These are phyloP conservation scores for Penicillium sp. DNA, from an alignment of 2,329 filamentous ascomycete species.

Conservation along the genomic window DNA sequence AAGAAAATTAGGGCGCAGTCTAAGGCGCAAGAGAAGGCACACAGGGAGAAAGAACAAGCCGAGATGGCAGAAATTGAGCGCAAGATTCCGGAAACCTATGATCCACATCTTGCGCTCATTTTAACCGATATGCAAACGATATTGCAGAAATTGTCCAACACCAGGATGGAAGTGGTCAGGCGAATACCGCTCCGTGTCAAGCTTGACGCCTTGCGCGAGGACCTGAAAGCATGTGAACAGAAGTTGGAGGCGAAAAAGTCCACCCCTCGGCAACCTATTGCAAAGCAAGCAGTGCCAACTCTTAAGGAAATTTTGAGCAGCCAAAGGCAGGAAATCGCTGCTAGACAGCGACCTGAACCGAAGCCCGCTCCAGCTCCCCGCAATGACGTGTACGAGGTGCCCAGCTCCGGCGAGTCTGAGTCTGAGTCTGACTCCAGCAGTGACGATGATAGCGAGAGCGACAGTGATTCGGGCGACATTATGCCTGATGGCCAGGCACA, in stretches of 20 bases:
- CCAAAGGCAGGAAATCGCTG: background rate
- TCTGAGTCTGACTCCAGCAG: background rate
- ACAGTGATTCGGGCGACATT: slow-evolving; percentile 4
- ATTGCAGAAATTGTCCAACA: background rate
- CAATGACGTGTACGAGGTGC: background rate
- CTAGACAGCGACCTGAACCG: background rate
- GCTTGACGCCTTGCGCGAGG: background rate
- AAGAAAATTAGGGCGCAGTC: background rate
- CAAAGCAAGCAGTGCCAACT: background rate
- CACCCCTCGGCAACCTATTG: background rate
- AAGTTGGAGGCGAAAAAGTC: background rate
- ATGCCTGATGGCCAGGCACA: background rate
- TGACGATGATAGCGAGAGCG: background rate
- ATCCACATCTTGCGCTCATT: background rate
- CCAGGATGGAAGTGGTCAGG: background rate
- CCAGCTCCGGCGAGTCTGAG: slow-evolving; percentile 1
- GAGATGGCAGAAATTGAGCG: background rate
- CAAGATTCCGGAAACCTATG: background rate
- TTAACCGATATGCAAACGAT: background rate
- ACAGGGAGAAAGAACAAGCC: background rate
- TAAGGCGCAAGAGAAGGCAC: background rate
- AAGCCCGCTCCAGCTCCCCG: background rate
- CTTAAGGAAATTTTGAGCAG: background rate
- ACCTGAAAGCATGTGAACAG: slow-evolving; percentile 1
- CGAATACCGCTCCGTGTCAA: background rate